Conservation (phyloP, 495 filamentous ascomycete species). For the Lasiosphaeris hirsuta region DNA sequence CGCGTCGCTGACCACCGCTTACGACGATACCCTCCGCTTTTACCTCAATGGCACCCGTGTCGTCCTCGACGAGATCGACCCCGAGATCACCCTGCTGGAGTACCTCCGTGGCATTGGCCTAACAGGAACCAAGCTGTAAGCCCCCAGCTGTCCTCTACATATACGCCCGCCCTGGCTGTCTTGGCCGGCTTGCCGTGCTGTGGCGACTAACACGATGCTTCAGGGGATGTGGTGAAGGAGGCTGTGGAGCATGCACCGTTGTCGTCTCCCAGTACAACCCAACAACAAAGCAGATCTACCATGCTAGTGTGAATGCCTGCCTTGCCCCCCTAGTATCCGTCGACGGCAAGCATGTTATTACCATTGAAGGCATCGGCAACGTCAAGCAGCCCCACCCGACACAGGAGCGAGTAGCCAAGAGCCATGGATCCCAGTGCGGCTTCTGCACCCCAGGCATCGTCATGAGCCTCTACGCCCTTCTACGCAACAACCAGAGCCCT, state of each 20-base stretch:
- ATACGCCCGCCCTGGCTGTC: not conserved
- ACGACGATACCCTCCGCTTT: constrained; percentile 64
- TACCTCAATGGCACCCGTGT: constrained; percentile 96
- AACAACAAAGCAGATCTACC: constrained; percentile 84
- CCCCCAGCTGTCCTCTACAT: constrained; percentile 12
- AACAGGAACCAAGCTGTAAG: constrained; percentile 64
- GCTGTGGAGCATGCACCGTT: constrained; percentile 95
- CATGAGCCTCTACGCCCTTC: constrained; percentile 85
- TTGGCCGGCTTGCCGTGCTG: not conserved
- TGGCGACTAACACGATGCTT: constrained; percentile 18
- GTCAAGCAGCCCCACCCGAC: constrained; percentile 82
- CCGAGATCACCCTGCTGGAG: constrained; percentile 88
- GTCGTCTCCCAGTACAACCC: constrained; percentile 91
- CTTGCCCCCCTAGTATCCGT: constrained; percentile 87
- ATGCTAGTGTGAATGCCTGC: constrained; percentile 92
- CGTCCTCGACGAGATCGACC: constrained; percentile 75
- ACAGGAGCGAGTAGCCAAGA: constrained; percentile 85
- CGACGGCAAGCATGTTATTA: constrained; percentile 98
- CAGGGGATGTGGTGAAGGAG: constrained; percentile 88
- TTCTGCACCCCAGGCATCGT: constrained; percentile 98
- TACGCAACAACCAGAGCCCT: constrained; percentile 67
- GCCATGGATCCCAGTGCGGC: constrained; percentile 64
- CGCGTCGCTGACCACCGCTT: constrained; percentile 35
- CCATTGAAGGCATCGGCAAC: constrained; percentile 94
- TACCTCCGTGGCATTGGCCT: constrained; percentile 88